Conservation (phyloP, 495 filamentous ascomycete species). For the Aspergillus sparsus region DNA sequence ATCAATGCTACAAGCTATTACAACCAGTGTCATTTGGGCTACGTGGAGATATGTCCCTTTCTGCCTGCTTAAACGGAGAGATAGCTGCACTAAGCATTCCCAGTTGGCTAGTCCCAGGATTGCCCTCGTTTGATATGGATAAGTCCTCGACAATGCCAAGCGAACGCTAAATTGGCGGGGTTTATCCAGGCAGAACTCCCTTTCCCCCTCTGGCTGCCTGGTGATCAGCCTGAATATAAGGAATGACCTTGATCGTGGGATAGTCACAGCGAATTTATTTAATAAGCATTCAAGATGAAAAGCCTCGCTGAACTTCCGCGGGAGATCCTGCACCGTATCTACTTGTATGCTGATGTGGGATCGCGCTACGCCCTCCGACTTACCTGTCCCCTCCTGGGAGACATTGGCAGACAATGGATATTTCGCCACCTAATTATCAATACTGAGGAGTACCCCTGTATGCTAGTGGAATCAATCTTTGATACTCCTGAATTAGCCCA, state of each 20-base stretch:
- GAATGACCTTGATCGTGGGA: not conserved
- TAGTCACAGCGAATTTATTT: not conserved
- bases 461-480: not conserved
- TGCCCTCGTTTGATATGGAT: too few relatives aligned
- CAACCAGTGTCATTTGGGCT: too few relatives aligned
- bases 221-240: not conserved
- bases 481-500: conserved; percentile 3
- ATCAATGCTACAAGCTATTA: too few relatives aligned
- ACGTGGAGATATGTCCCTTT: too few relatives aligned
- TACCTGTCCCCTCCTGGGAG: not conserved
- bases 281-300: not conserved
- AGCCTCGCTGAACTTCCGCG: not conserved
- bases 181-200: not conserved
- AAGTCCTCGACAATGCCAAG: not conserved
- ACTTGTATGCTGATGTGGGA: conserved; percentile 1
- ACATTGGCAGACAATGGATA: conserved; percentile 8
- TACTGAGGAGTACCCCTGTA: not conserved
- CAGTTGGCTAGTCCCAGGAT: too few relatives aligned
- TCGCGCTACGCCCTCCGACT: conserved; percentile 11
- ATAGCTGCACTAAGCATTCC: too few relatives aligned
- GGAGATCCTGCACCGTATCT: conserved; percentile 13
- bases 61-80: too few relatives aligned
- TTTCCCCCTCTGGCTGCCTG: not conserved
- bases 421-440: not conserved
- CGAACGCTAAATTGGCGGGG: not conserved